Evolutionary conservation across 2,329 filamentous ascomycete species (phyloP), one percentile per base, ranked within the genome.

Genomic region (Penicillium nordicum): DNA sequence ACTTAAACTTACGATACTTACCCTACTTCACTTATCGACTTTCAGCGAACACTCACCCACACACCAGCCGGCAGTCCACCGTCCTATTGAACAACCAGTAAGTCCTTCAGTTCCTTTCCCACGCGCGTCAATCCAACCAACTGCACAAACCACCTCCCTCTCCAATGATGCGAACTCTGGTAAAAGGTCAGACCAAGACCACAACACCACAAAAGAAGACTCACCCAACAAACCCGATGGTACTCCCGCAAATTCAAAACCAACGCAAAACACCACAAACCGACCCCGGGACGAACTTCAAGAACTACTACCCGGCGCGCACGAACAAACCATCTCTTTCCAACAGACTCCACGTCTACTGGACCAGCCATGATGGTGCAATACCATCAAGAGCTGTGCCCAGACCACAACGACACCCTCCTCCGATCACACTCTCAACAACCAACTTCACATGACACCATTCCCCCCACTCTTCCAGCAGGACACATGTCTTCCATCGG

Each of bases 121-220:
- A 23, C 18, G 4, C 29, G 16, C 45, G 27, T 29, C 43, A 29
- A 25, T 42, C 32, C 45, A 12, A 34, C 29, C 34, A 27, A 14
- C 41, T 50, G 46, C 47, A 27, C 46, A 34, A 45, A 27, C 21
- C 42, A 45, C 29, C 36, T 34, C 36, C 36, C 45, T 71, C 72
- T 76, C 74, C 74, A 56, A 72, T 75, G 75, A 77, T 77, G 75
- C 57, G 55, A 71, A 63, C 64, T 51, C 69, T 77, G 75, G 75
- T 77, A 77, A 77, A 77, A 77, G 75, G 74, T 77, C 74, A 72
- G 74, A 77, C 71, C 64, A 50, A 60, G 62, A 61, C 57, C 49
- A 55, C 25, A 47, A 61, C 43, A 59, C 47, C 46, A 30, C 30
- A 44, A 36, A 50, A 45, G 50, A 50, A 36, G 50, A 50, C 53